phyloP scores from a whole-genome alignment of 2,329 filamentous ascomycete species.

The Trichoderma brevicompactum region DNA sequence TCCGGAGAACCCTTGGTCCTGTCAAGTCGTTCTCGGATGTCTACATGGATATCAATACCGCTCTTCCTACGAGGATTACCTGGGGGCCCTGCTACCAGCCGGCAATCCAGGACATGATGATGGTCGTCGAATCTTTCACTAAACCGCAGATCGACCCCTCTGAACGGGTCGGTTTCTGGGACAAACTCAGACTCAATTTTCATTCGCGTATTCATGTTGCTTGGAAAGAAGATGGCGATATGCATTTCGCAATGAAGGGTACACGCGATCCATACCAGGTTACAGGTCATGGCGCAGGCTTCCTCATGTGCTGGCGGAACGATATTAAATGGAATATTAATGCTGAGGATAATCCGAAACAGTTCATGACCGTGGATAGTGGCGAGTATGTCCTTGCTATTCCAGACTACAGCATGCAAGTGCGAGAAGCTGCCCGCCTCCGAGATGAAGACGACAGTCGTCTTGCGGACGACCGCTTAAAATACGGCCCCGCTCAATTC shows the following conservation, averaged over 20 bases:
- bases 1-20: slow-evolving; percentile 87
- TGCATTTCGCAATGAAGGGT: slow-evolving; percentile 90
- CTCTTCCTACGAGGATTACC: slow-evolving; percentile 87
- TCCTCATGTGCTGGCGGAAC: slow-evolving; percentile 98
- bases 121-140: slow-evolving; percentile 95
- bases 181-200: slow-evolving; percentile 93
- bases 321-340: slow-evolving; percentile 88
- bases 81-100: slow-evolving; percentile 99
- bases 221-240: slow-evolving; percentile 95
- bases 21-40: slow-evolving; percentile 98
- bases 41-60: slow-evolving; percentile 88
- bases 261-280: slow-evolving; percentile 91
- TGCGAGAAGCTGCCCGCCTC: slow-evolving; percentile 64
- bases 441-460: slow-evolving; percentile 62
- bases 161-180: slow-evolving; percentile 96
- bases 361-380: slow-evolving; percentile 94
- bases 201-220: slow-evolving; percentile 87
- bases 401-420: slow-evolving; percentile 89
- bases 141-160: slow-evolving; percentile 94
- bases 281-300: slow-evolving; percentile 89
- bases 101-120: slow-evolving; percentile 99
- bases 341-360: slow-evolving; percentile 81
- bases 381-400: slow-evolving; percentile 94
- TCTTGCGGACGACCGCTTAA: slow-evolving; percentile 66
- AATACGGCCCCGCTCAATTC: slow-evolving; percentile 83